Evolutionary conservation across 1,139 yeast species (phyloP), one percentile per base, ranked within the genome.

Genomic region (Kodamaea suecica): DNA sequence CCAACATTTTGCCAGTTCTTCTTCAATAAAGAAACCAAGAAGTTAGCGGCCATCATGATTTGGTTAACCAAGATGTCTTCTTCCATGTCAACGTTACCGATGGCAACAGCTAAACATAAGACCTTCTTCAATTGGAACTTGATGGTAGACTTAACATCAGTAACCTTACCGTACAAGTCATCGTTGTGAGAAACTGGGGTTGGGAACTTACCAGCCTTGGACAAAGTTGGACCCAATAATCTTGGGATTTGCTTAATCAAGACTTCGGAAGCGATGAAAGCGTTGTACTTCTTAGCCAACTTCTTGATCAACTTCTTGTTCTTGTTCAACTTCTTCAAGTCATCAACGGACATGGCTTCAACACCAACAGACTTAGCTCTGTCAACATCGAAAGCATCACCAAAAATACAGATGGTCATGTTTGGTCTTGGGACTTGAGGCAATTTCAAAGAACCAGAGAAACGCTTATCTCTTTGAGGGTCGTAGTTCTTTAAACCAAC

Each of bases 1-100:
- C 98, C 97, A 69, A 94, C 97, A 77, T 94, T 94, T 83, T 94
- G 98, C 98, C 98, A 92, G 95, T 92, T 90, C 94, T 94, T 94
- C 95, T 94, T 94, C 74, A 94, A 84, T 74, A 94, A 79, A 59
- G 99, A 94, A 58, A 94, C 98, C 74, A 94, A 86, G 82, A 94
- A 94, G 96, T 94, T 94, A 61, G 95, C 81, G 61, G 98, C 81
- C 92, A 94, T 82, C 88, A 94, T 81, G 78, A 94, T 87, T 76
- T 94, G 98, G 83, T 92, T 85, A 61, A 86, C 95, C 69, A 94
- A 79, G 61, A 80, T 79, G 61, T 88, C 97, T 78, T 88, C 95
- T 66, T 86, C 95, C 98, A 94, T 92, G 73, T 90, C 76, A 62
- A 94, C 97, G 94, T 94, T 82, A 76, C 97, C 99, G 63, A 94